Evolutionary conservation across 164 flowering plant species (phyloP), one percentile per base, ranked within the genome.

Genomic region (Aristolochia contorta): DNA sequence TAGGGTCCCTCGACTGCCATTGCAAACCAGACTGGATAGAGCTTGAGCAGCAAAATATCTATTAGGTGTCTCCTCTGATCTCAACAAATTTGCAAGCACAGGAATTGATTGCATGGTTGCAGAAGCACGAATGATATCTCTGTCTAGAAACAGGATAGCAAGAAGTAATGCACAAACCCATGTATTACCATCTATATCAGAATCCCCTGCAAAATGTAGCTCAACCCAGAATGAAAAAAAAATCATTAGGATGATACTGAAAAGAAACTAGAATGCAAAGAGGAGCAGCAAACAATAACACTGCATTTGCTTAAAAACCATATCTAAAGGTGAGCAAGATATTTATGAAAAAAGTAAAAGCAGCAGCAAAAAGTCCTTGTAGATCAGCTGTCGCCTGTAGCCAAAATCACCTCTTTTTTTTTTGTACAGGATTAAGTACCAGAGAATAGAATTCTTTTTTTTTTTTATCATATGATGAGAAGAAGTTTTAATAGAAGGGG

Each of bases 11-110:
- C 97, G 75, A 84, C 96, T 94, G 22, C 99, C 99, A 76, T 94
- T 91, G 68, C 96, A 85, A 63, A 94, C 94, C 20, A 94, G 76
- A 65, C 97, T 91, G 56, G 93, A 80, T 23, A 91, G 64, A 43
- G 90, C 96, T 74, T 94, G 99, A 27, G 99, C 99, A 57, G 96
- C 96, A 82, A 94, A 94, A 70, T 94, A 94, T 78, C 95, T 84
- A 76, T 79, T 79, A 57, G 97, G 77, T 24, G 78, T 65, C 54
- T 87, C 97, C 74, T 94, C 99, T 19, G 95, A 84, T 77, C 72
- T 91, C 77, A 94, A 66, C 57, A 91, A 64, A 74, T 72, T 91
- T 55, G 94, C 88, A 32, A 94, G 82, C 32, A 78, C 83, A 24
- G 97, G 95, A 41, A 91, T 74, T 15, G 87, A 76, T 68, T 77